Base-by-base conservation (phyloP, 257 asterid species). In the Eucommia ulmoides region DNA sequence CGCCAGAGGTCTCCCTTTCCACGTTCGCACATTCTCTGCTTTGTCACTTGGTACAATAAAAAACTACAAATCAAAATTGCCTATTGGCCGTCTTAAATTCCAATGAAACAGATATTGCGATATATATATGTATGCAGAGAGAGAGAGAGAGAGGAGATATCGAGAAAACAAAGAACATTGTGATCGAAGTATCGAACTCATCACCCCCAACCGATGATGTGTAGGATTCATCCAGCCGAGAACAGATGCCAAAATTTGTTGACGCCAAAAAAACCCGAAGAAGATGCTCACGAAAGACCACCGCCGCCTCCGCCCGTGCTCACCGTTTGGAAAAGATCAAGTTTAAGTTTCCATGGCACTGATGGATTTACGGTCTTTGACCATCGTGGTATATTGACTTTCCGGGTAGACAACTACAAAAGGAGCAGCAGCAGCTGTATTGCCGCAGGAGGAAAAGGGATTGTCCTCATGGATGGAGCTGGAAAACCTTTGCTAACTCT, bases 311-410 rank as follows among this genome's bases (percentile, higher is more conserved):
- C 68, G 6, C 20, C 59, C 6, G 38, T 59, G 1, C 66, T 71
- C 33, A 71, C 77, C 0, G 73, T 66, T 10, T 71, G 73, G 77
- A 71, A 71, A 58, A 59, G 60, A 62, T 71, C 77, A 42, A 71
- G 67, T 51, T 62, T 71, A 65, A 66, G 66, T 59, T 71, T 71
- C 38, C 74, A 62, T 17, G 77, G 74, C 8, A 71, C 74, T 5
- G 77, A 71, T 49, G 77, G 77, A 9, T 71, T 71, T 54, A 66
- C 70, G 17, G 77, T 62, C 15, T 71, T 66, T 26, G 60, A 66
- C 35, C 44, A 54, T n/a, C 62, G 20, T 0, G 74, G 77, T 10
- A 55, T 25, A 3, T 49, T 71, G 47, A 64, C 55, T 8, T 71
- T 71, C 46, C 62, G 74, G 33, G 74, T 71, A 4, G 77, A 71